phyloP scores from a whole-genome alignment of 202 grass and related monocot genomes.

The Digitaria exilis region DNA sequence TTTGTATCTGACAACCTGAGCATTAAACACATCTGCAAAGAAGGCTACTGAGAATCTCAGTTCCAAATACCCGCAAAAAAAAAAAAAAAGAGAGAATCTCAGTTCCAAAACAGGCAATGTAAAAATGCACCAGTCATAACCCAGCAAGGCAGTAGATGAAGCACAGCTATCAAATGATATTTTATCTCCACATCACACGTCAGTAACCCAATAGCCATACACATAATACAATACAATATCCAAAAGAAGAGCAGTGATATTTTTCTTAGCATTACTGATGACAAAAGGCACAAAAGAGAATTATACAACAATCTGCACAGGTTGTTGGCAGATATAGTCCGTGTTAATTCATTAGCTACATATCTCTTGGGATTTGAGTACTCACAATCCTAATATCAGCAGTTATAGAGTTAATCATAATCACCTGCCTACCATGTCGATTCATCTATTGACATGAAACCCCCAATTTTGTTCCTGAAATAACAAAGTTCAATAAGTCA shows the following conservation, averaged over 20 bases:
- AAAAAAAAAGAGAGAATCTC: no score
- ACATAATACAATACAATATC: constrained; percentile 30
- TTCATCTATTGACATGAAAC: constrained; percentile 21
- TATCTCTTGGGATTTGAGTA: neutral
- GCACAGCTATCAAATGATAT: neutral
- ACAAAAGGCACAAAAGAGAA: neutral
- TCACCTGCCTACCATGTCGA: constrained; percentile 4
- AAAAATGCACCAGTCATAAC: neutral
- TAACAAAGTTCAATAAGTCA: constrained; percentile 28
- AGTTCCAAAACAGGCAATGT: neutral
- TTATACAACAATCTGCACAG: constrained; percentile 41
- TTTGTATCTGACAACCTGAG: neutral
- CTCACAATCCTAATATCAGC: constrained; percentile 39
- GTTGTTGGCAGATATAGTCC: constrained; percentile 22
- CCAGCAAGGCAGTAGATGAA: neutral
- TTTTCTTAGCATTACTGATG: constrained; percentile 15
- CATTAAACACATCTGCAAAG: neutral
- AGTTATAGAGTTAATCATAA: constrained; percentile 28
- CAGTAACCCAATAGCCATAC: neutral
- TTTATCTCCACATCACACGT: neutral
- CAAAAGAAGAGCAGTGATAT: neutral
- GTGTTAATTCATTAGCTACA: constrained; percentile 19
- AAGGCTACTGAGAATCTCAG: neutral
- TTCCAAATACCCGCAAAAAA: no score
- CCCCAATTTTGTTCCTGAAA: constrained; percentile 39